Evolutionary conservation across 768 basidiomycete genomes (phyloP).

Genomic region (Boletus edulis): DNA sequence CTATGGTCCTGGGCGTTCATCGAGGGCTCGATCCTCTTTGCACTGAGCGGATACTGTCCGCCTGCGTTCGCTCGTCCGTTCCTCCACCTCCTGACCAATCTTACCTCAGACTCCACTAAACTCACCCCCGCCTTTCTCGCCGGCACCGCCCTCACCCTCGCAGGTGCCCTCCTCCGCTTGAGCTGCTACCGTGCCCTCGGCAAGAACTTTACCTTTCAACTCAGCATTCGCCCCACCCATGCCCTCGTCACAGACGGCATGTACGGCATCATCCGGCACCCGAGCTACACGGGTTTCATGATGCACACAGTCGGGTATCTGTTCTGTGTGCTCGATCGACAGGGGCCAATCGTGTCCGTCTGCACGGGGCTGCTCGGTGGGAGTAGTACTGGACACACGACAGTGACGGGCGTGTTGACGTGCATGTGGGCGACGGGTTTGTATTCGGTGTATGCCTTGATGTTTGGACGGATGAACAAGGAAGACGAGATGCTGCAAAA

Average conservation of each 20-base stretch:
- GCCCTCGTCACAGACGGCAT: slow-evolving; percentile 24
- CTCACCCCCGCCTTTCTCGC: slow-evolving; percentile 5
- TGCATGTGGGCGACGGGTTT: background rate
- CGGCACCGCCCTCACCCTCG: slow-evolving; percentile 2
- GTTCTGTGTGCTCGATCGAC: slow-evolving; percentile 5
- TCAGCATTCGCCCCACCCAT: slow-evolving; percentile 15
- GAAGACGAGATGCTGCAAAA: slow-evolving; percentile 28
- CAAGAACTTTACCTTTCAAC: slow-evolving; percentile 22
- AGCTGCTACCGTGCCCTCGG: slow-evolving; percentile 23
- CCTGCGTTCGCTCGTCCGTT: background rate
- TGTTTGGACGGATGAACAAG: slow-evolving; percentile 17
- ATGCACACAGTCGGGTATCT: background rate
- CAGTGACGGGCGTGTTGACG: background rate
- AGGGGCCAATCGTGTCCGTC: background rate
- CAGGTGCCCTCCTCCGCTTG: slow-evolving; percentile 13
- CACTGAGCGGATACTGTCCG: background rate
- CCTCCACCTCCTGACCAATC: background rate
- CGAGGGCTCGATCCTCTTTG: background rate
- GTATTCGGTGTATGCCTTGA: accelerated
- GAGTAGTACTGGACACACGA: no score
- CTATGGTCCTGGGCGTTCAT: slow-evolving; percentile 4
- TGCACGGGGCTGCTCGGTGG: background rate
- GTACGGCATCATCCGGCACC: slow-evolving; percentile 30
- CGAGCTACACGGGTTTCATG: slow-evolving; percentile 22
- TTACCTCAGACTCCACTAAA: background rate